Conservation (phyloP, 78 protist species). For the Thecamonas trahens region DNA sequence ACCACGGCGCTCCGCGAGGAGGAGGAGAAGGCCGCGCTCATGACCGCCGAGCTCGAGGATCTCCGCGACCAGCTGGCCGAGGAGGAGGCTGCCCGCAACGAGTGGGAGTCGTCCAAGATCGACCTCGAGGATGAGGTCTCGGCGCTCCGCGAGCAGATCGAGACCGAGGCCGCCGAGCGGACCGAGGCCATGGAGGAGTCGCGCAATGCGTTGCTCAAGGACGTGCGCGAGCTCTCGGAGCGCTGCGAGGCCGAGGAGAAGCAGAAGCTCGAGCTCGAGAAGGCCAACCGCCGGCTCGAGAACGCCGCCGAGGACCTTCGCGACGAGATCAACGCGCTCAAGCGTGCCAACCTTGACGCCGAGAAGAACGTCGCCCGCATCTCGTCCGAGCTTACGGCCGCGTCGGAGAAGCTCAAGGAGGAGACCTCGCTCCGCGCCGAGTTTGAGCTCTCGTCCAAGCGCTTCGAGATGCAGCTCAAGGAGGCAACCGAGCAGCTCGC, state of each 20-base stretch:
- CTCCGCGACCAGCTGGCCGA: not conserved
- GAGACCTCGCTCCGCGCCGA: slow-evolving; percentile 1
- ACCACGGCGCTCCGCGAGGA: not conserved
- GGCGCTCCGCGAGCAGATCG: slow-evolving; percentile 13
- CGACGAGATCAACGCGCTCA: not conserved
- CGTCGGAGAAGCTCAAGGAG: not conserved
- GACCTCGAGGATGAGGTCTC: slow-evolving; percentile 7
- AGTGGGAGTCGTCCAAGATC: slow-evolving; percentile 5
- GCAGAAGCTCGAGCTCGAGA: not conserved
- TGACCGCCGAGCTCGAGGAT: slow-evolving; percentile 3
- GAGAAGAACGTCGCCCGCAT: not conserved
- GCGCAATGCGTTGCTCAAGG: not conserved
- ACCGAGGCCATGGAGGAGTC: not conserved
- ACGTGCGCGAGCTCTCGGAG: not conserved
- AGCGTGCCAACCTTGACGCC: not conserved
- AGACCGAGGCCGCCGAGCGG: slow-evolving; percentile 1
- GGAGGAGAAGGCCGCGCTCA: not conserved
- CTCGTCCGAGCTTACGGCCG: slow-evolving; percentile 6
- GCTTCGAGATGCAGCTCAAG: not conserved
- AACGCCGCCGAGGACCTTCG: not conserved
- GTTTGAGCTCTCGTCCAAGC: slow-evolving; percentile 3
- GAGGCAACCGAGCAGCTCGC: not conserved
- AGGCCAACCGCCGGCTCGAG: not conserved
- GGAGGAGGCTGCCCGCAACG: not conserved
- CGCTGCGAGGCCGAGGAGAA: slow-evolving; percentile 5